Evolutionary conservation across 2,329 filamentous ascomycete species (phyloP).

Genomic region (Aspergillus sp.): DNA sequence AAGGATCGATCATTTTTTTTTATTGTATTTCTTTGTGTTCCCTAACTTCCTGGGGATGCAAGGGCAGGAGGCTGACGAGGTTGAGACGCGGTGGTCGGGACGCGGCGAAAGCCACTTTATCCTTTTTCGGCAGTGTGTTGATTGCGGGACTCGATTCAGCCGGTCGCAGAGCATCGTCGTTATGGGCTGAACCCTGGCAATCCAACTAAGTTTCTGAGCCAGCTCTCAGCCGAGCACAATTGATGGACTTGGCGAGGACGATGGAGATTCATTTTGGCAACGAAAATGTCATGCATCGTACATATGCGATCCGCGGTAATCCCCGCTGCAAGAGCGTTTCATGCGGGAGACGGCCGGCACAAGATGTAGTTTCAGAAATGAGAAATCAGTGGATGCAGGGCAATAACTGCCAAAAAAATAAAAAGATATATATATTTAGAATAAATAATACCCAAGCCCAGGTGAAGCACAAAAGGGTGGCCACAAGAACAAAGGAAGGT

Average conservation of each 20-base stretch:
- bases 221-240: neutral
- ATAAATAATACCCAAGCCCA: neutral
- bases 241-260: neutral
- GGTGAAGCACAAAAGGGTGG: neutral
- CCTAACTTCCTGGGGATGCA: slow-evolving; percentile 12
- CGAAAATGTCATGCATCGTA: neutral
- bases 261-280: neutral
- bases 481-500: neutral
- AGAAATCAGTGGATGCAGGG: neutral
- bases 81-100: slow-evolving; percentile 22
- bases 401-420: neutral
- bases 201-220: neutral
- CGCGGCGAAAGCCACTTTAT: slow-evolving; percentile 38
- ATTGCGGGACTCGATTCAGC: slow-evolving; percentile 5
- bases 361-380: neutral
- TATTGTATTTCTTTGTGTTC: slow-evolving; percentile 12
- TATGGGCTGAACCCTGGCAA: neutral
- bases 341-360: neutral
- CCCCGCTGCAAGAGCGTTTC: neutral
- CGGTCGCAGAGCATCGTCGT: slow-evolving; percentile 5
- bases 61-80: slow-evolving; percentile 18
- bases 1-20: neutral
- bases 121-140: slow-evolving; percentile 37
- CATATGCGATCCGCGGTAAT: neutral
- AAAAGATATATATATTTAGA: neutral